phyloP scores from a whole-genome alignment of 306 rosid genomes.

The Trifolium dubium region DNA sequence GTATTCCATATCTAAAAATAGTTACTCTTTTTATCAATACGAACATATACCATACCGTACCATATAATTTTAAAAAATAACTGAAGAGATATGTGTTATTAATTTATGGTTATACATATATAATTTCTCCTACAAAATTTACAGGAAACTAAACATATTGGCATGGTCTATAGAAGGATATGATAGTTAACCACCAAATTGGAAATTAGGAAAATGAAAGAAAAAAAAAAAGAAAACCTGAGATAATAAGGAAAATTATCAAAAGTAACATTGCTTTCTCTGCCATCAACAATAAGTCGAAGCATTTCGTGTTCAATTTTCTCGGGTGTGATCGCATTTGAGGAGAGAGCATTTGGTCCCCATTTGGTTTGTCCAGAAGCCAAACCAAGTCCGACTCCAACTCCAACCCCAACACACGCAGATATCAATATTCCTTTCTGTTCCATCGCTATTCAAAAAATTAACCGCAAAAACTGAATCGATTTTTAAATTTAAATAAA shows the following conservation, averaged over 20 bases:
- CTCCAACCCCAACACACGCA: conserved; percentile 79
- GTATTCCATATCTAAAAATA: too few species aligned
- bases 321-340: conserved; percentile 51
- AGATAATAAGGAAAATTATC: conserved; percentile 83
- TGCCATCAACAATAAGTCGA: conserved; percentile 61
- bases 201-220: not conserved
- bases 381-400: conserved; percentile 80
- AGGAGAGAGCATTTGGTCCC: conserved; percentile 38
- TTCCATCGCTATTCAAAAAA: conserved; percentile 48
- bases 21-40: too few species aligned
- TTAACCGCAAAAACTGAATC: not conserved
- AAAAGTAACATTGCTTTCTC: conserved; percentile 75
- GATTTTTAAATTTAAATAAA: too few species aligned
- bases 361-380: conserved; percentile 68
- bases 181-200: too few species aligned
- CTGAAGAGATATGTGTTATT: too few species aligned
- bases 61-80: too few species aligned
- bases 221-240: conserved; percentile 41
- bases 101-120: too few species aligned
- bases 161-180: too few species aligned
- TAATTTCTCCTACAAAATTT: too few species aligned
- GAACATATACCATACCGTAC: too few species aligned
- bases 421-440: conserved; percentile 63
- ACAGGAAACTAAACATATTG: too few species aligned
- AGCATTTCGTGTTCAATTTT: conserved; percentile 75